Conservation (phyloP, 1,284 basidiomycete species). For the Trametes pubescens region DNA sequence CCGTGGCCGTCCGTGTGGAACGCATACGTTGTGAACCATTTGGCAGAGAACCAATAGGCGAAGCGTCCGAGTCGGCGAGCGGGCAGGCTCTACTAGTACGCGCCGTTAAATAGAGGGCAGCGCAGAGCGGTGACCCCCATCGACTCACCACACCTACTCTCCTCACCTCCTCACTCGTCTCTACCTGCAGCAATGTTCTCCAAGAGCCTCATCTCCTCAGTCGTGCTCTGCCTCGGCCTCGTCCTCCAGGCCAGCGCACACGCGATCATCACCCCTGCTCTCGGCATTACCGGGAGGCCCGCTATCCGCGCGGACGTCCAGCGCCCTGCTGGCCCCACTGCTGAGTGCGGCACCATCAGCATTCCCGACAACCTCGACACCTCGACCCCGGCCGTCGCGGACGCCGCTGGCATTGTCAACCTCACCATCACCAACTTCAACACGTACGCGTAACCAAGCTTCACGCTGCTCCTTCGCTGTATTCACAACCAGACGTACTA, state of each 20-base stretch:
- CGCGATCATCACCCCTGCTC: slow-evolving; percentile 52
- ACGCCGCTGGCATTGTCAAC: slow-evolving; percentile 51
- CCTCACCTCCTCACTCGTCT: neutral
- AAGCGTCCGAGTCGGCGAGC: too few species aligned
- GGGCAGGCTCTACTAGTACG: neutral
- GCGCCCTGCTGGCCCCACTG: slow-evolving; percentile 45
- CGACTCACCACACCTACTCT: neutral
- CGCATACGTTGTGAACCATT: neutral
- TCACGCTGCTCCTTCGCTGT: neutral
- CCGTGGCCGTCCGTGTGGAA: neutral
- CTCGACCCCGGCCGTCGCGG: slow-evolving; percentile 49
- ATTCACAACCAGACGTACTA: neutral
- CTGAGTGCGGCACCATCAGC: slow-evolving; percentile 55
- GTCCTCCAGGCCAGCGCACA: slow-evolving; percentile 45
- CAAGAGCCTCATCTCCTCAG: slow-evolving; percentile 28
- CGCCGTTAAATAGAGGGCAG: neutral
- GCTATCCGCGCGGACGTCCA: slow-evolving; percentile 54
- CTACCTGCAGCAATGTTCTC: slow-evolving; percentile 31
- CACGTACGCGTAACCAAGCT: slow-evolving; percentile 44
- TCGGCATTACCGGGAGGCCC: slow-evolving; percentile 54
- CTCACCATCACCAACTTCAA: slow-evolving; percentile 58
- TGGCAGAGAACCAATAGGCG: neutral
- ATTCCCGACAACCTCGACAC: slow-evolving; percentile 50
- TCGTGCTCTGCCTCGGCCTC: slow-evolving; percentile 30
- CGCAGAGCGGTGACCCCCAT: neutral